Base-by-base conservation (phyloP, 75 land plant genomes). In the Selaginella tamariscina region DNA sequence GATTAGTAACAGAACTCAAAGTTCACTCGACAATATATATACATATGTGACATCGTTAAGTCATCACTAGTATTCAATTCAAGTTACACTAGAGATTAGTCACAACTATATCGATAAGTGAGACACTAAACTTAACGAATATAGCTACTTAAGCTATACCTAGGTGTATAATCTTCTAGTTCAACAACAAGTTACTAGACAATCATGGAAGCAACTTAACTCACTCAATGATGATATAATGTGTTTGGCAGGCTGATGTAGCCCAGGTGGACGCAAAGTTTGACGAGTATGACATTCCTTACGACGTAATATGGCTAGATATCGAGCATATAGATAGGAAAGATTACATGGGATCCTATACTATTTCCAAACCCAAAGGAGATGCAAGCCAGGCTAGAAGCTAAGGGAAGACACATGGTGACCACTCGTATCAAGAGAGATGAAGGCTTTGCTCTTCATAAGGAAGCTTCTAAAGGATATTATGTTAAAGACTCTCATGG, bases 241-340 rank as follows among this genome's bases (percentile, higher is more conserved):
- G n/a, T n/a, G n/a, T n/a, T n/a, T n/a, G n/a, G n/a, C n/a, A 95
- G 65, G 97, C 86, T 60, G 99, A 95, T 88, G 99, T 95, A n/a
- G 79, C 68, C 0, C 44, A 65, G 28, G 99, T 95, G 18, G 92
- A 95, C 80, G 72, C 89, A 0, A 80, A 80, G 57, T 95, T 95
- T 70, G n/a, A n/a, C n/a, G n/a, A n/a, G n/a, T n/a, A n/a, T n/a
- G 92, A 95, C 67, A 95, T 95, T 29, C 92, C 99, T 0, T 95
- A 95, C 65, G 99, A 95, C 81, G 96, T 91, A 13, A 72, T 95
- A 26, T 95, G 99, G 99, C 89, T 95, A 24, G 99, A 95, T 73
- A 90, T 95, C 74, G 99, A 95, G 77, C 99, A 95, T 33, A 95
- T 96, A 1, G 92, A 95, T 74, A 96, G 99, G 31, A 90, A 87